A percentile compares a stretch with the other conserved stretches of the same genome.
These are phyloP conservation scores for Eucalyptus fibrosa DNA, from an alignment of 345 rosid genomes.

Conservation along the genomic window DNA sequence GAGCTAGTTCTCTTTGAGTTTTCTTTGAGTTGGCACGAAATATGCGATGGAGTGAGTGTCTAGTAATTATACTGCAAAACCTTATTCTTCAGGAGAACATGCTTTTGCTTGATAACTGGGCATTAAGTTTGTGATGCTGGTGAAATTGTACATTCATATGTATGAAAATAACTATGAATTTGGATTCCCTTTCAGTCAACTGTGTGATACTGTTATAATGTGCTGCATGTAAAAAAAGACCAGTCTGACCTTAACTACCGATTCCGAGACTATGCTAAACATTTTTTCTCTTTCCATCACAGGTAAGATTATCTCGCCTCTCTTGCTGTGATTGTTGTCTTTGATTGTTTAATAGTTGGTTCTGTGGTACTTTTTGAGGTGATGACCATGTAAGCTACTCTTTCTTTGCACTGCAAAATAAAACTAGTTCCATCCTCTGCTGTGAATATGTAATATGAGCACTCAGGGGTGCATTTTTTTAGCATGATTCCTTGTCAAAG, in stretches of 20 bases:
- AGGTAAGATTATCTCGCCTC: not conserved
- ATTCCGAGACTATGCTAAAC: not conserved
- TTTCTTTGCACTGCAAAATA: not conserved
- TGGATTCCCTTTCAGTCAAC: not conserved
- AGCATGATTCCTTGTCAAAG: not conserved
- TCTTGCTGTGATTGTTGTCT: not conserved
- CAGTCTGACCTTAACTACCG: not conserved
- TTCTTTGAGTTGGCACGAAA: not conserved
- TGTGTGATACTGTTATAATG: not conserved
- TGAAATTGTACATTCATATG: not conserved
- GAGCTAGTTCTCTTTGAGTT: not conserved
- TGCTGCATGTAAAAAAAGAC: not conserved
- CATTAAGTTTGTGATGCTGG: not conserved
- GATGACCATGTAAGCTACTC: not conserved
- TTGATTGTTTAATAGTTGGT: not conserved
- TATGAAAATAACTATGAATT: not conserved
- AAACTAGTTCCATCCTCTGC: not conserved
- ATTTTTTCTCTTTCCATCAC: not conserved
- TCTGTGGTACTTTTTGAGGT: not conserved
- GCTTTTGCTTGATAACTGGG: not conserved
- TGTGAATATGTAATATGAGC: not conserved
- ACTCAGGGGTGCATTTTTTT: not conserved
- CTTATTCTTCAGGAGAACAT: not conserved
- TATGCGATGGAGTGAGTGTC: not conserved
- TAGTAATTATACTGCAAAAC: not conserved